phyloP scores from a whole-genome alignment of 305 asterid genomes.

The Fraxinus velutina region DNA sequence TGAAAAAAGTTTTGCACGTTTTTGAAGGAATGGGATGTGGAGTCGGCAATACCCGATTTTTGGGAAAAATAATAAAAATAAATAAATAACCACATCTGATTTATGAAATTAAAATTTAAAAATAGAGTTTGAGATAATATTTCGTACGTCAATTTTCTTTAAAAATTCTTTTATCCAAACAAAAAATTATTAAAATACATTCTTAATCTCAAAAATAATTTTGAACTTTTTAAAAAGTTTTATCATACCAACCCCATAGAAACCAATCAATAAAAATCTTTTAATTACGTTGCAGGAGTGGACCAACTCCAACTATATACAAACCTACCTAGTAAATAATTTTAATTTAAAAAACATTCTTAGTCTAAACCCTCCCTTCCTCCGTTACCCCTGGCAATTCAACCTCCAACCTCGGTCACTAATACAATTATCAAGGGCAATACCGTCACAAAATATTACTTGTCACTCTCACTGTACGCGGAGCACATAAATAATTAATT shows the following conservation, averaged over 20 bases:
- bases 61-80: too few species aligned
- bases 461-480: not conserved
- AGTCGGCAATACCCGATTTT: too few species aligned
- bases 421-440: not conserved
- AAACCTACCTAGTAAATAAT: too few species aligned
- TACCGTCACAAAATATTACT: not conserved
- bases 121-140: not conserved
- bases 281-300: too few species aligned
- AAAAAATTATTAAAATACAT: too few species aligned
- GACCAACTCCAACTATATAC: too few species aligned
- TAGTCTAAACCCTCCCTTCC: not conserved
- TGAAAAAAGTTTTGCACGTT: not conserved
- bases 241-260: not conserved
- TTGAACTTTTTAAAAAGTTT: too few species aligned
- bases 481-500: not conserved
- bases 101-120: too few species aligned
- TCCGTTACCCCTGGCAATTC: not conserved
- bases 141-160: not conserved
- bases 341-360: not conserved
- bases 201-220: too few species aligned
- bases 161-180: too few species aligned
- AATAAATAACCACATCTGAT: too few species aligned
- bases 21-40: not conserved
- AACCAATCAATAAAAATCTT: too few species aligned
- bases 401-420: not conserved